Conservation (phyloP, 306 rosid genomes). For the Quercus robur region DNA sequence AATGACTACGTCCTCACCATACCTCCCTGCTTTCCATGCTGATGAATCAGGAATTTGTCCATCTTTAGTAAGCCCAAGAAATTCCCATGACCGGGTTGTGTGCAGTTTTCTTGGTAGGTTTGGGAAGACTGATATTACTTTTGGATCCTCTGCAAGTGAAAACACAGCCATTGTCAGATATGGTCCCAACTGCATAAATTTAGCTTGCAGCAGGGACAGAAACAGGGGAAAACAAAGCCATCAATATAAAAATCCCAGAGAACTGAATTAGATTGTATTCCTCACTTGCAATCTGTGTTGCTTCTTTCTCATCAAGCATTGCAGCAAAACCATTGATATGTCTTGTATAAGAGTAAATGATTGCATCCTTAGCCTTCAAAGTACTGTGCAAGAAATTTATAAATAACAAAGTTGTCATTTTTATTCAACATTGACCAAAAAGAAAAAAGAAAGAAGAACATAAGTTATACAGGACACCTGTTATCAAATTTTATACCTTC, state of each 20-base stretch:
- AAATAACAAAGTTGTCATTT: neutral
- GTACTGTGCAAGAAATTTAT: constrained; percentile 21
- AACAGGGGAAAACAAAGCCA: neutral
- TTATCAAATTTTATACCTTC: constrained; percentile 34
- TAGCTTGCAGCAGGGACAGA: neutral
- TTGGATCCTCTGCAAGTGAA: constrained; percentile 41
- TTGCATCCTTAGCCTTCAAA: constrained; percentile 42
- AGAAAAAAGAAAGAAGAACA: neutral
- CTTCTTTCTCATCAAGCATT: constrained; percentile 42
- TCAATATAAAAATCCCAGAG: neutral
- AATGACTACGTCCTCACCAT: constrained; percentile 38
- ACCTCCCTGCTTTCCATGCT: constrained; percentile 33
- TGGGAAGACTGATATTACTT: constrained; percentile 48
- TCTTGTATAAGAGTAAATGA: constrained; percentile 44
- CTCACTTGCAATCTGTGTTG: constrained; percentile 41
- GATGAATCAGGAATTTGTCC: constrained; percentile 14
- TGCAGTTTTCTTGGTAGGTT: constrained; percentile 47
- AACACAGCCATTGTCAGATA: neutral
- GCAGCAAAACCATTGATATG: constrained; percentile 60
- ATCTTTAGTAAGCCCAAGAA: constrained; percentile 38
- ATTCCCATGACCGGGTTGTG: constrained; percentile 67
- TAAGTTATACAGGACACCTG: neutral
- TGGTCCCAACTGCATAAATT: neutral
- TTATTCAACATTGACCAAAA: neutral
- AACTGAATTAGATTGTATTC: neutral